Base-by-base conservation (phyloP, 306 rosid genomes). In the Pachyrhizus erosus region DNA sequence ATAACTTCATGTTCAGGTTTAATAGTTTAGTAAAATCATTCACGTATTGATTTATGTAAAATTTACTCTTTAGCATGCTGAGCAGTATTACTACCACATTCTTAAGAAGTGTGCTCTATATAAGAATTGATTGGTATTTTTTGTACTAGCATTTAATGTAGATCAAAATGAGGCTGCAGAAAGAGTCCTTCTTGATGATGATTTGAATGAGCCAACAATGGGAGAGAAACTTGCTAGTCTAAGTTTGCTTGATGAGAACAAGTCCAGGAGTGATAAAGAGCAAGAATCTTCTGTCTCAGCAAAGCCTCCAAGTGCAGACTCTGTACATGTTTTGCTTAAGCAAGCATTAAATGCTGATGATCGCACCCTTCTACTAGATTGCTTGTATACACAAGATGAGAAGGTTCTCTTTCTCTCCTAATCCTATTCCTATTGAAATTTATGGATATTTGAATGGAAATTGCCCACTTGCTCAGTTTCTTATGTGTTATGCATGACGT, bases 291-390 rank as follows among this genome's bases (percentile, higher is more conserved):
- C 90, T 52, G 18, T 64, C 5, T 51, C 29, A 57, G 73, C 33
- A 24, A 89, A 70, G 81, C 94, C 90, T 83, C 96, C 94, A 4
- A 89, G 89, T 80, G 96, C 93, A 29, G 96, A 91, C 83, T 91
- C 94, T 4, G 88, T 93, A 18, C 88, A 93, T 73, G 85, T 90
- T 76, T 76, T 93, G 88, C 94, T 93, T 18, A 90, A 75, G 86
- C 96, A 91, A 81, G 94, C 94, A 57, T 85, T 91, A 39, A 89
- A 88, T 37, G 97, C 98, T 21, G 98, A 91, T 39, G 98, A 91
- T 78, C 90, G 88, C 12, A 54, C 87, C 82, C 90, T 93, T 66
- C 68, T 93, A 61, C 76, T 90, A 8, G 87, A 90, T 78, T 91
- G 97, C 85, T 78, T 93, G 82, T 91, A 86, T 70, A 89, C 88